phyloP scores from a whole-genome alignment of 179 eudicot genomes.

The Corrigiola litoralis region DNA sequence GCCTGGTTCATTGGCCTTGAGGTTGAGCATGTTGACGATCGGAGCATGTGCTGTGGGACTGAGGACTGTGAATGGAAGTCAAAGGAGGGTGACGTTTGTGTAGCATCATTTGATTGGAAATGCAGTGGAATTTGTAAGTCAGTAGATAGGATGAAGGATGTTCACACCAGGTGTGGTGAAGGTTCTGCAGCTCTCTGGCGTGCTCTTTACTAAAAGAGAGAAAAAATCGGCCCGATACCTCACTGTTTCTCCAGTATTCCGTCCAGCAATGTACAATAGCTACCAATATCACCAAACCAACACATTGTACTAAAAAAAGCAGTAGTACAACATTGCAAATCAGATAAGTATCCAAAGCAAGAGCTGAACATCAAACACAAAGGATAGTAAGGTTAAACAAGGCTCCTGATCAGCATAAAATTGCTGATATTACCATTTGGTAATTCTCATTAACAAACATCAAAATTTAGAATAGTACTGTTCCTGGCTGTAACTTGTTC shows the following conservation, averaged over 20 bases:
- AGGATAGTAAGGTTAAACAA: background rate
- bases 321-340: background rate
- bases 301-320: conserved; percentile 3
- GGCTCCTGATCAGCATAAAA: background rate
- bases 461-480: no score
- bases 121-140: conserved; percentile 33
- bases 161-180: conserved; percentile 28
- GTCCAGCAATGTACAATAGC: background rate
- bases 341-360: background rate
- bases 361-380: background rate
- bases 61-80: conserved; percentile 22
- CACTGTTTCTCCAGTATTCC: background rate
- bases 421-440: background rate
- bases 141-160: conserved; percentile 26
- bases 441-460: background rate
- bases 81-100: conserved; percentile 24
- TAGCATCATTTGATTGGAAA: conserved; percentile 28
- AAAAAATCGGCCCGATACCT: background rate
- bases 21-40: conserved; percentile 35
- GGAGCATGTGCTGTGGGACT: conserved; percentile 35
- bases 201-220: conserved; percentile 3
- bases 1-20: conserved; percentile 42
- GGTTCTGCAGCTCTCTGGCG: conserved; percentile 14
- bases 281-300: background rate
- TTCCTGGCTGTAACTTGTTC: conserved; percentile 1